Percentiles rank a stretch among this genome's conserved stretches.
phyloP scores from a whole-genome alignment of 2,329 filamentous ascomycete species.

The Lachnum nothofagi region DNA sequence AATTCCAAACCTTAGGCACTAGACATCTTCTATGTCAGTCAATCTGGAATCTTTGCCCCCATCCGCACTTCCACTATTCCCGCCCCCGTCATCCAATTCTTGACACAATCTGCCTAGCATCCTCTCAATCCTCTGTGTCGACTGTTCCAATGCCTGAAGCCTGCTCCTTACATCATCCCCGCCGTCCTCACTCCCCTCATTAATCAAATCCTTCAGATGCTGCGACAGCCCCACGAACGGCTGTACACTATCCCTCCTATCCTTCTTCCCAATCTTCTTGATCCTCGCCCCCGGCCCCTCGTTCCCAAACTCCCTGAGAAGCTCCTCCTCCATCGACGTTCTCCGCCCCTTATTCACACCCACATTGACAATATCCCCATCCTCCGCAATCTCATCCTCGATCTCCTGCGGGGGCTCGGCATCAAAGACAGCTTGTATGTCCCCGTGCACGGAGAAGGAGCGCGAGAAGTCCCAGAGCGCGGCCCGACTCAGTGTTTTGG shows the following conservation, averaged over 20 bases:
- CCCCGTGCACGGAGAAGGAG: slow-evolving; percentile 30
- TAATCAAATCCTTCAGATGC: slow-evolving; percentile 21
- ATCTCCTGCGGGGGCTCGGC: slow-evolving; percentile 25
- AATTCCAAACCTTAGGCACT: slow-evolving; percentile 20
- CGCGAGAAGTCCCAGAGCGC: slow-evolving; percentile 28
- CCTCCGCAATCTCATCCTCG: slow-evolving; percentile 22
- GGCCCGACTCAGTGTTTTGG: slow-evolving; percentile 14
- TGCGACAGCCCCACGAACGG: slow-evolving; percentile 27
- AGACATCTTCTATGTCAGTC: too few species aligned
- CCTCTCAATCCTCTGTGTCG: slow-evolving; percentile 25
- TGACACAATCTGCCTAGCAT: slow-evolving; percentile 26
- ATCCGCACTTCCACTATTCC: neutral
- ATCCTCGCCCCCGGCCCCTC: slow-evolving; percentile 6
- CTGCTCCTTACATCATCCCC: slow-evolving; percentile 19
- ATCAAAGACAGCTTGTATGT: slow-evolving; percentile 32
- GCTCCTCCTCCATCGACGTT: slow-evolving; percentile 18
- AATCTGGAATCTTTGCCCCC: slow-evolving; percentile 2
- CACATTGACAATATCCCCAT: slow-evolving; percentile 16
- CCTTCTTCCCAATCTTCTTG: slow-evolving; percentile 12
- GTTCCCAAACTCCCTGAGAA: slow-evolving; percentile 17
- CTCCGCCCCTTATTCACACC: too few species aligned
- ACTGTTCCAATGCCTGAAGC: slow-evolving; percentile 24
- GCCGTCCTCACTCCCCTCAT: slow-evolving; percentile 19
- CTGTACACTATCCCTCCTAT: slow-evolving; percentile 25
- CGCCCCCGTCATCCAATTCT: slow-evolving; percentile 15